These are phyloP conservation scores for Taphrina sp. DNA, from an alignment of 1,139 yeast species.

Conservation along the genomic window DNA sequence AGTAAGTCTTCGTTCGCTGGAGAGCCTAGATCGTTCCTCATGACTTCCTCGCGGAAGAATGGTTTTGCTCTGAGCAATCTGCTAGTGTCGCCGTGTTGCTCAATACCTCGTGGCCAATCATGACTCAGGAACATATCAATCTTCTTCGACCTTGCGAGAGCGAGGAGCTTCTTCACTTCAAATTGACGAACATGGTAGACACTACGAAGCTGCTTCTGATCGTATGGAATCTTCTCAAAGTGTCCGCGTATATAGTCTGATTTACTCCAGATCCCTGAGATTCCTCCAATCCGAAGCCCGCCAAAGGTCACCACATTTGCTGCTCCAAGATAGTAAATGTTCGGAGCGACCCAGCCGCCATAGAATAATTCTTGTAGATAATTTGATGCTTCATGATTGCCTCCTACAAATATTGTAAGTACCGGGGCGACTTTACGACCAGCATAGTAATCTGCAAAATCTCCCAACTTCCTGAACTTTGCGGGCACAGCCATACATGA, in stretches of 20 bases:
- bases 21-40: slow-evolving; percentile 64
- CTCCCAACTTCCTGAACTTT: slow-evolving; percentile 61
- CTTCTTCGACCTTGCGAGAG: slow-evolving; percentile 42
- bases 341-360: slow-evolving; percentile 96
- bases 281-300: slow-evolving; percentile 74
- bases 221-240: slow-evolving; percentile 54
- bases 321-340: slow-evolving; percentile 83
- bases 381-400: slow-evolving; percentile 89
- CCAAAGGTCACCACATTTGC: slow-evolving; percentile 69
- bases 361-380: slow-evolving; percentile 66
- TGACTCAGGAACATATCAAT: slow-evolving; percentile 68
- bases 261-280: slow-evolving; percentile 72
- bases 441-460: slow-evolving; percentile 69
- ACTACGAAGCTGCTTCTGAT: slow-evolving; percentile 51
- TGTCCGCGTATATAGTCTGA: slow-evolving; percentile 40
- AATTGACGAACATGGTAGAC: slow-evolving; percentile 72
- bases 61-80: slow-evolving; percentile 59
- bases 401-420: slow-evolving; percentile 82
- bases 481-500: slow-evolving; percentile 61
- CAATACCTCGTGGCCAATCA: slow-evolving; percentile 93
- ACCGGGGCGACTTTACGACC: slow-evolving; percentile 68
- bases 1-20: slow-evolving; percentile 65
- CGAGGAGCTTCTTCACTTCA: slow-evolving; percentile 58
- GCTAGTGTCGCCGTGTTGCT: slow-evolving; percentile 57
- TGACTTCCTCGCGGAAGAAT: slow-evolving; percentile 64